phyloP scores from a whole-genome alignment of 805 yeast species.

The Saccharomyces jurei region DNA sequence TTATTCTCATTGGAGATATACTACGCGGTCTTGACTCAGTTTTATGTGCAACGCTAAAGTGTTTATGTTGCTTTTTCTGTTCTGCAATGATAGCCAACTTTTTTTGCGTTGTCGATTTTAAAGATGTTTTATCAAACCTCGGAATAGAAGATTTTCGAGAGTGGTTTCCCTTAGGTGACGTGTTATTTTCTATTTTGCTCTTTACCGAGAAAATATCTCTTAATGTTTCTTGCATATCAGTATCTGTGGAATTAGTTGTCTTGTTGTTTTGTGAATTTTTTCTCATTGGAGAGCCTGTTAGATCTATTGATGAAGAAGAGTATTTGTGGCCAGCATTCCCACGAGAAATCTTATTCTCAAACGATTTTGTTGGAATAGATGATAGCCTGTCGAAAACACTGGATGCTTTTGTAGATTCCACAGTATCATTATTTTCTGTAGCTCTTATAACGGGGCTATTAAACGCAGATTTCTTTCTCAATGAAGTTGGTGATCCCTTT shows the following conservation, averaged over 20 bases:
- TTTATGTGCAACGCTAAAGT: neutral
- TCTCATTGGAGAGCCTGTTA: constrained; percentile 26
- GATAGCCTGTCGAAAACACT: constrained; percentile 29
- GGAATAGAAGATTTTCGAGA: constrained; percentile 10
- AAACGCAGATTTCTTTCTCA: neutral
- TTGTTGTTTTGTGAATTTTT: constrained; percentile 12
- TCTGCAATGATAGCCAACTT: neutral
- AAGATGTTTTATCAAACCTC: constrained; percentile 2
- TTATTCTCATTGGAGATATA: neutral
- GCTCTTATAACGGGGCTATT: neutral
- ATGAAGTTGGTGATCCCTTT: neutral
- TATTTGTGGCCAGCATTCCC: constrained; percentile 5
- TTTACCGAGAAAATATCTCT: constrained; percentile 22
- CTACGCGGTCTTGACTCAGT: neutral
- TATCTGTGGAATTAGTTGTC: constrained; percentile 9
- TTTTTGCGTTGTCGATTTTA: neutral
- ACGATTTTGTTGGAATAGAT: constrained; percentile 24
- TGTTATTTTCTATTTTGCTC: neutral
- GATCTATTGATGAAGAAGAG: constrained; percentile 19
- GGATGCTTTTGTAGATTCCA: constrained; percentile 1
- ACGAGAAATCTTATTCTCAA: constrained; percentile 21
- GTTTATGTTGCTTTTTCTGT: neutral
- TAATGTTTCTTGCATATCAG: constrained; percentile 23
- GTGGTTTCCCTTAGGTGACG: neutral
- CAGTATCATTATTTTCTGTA: neutral